These are phyloP conservation scores for Rhizomucor pusillus DNA, from an alignment of 371 early-diverging fungal genomes.

Conservation along the genomic window DNA sequence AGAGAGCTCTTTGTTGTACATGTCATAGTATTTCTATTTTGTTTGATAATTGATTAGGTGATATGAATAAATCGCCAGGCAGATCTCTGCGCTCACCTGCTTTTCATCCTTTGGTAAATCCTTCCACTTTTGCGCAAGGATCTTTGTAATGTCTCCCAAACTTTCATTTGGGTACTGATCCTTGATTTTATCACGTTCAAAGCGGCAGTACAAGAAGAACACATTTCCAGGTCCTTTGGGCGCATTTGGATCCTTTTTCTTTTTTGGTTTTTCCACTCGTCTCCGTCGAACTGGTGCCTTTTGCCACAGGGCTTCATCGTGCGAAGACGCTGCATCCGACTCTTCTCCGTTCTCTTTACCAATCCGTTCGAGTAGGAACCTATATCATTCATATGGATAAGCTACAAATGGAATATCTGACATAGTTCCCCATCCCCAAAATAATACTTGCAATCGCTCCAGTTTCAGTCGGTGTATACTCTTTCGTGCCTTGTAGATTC, in stretches of 20 bases:
- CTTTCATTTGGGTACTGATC: conserved; percentile 53
- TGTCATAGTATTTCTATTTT: conserved; percentile 46
- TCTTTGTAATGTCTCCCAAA: conserved; percentile 48
- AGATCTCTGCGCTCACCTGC: conserved; percentile 28
- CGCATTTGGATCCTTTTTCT: conserved; percentile 64
- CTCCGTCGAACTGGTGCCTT: conserved; percentile 7
- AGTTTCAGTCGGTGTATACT: conserved; percentile 41
- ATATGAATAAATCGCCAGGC: neutral
- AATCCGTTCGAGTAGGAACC: conserved; percentile 29
- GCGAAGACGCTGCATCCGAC: conserved; percentile 27
- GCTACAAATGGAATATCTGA: conserved; percentile 11
- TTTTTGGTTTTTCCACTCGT: conserved; percentile 28
- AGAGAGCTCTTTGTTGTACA: conserved; percentile 48
- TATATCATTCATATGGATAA: neutral
- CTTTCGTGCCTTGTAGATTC: conserved; percentile 42
- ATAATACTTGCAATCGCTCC: conserved; percentile 40
- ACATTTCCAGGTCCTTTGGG: conserved; percentile 69
- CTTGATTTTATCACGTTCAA: conserved; percentile 56
- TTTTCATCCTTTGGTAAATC: conserved; percentile 47
- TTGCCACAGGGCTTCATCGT: conserved; percentile 19
- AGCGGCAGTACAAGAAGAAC: conserved; percentile 60
- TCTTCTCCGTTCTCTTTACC: conserved; percentile 15
- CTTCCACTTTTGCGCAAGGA: conserved; percentile 54
- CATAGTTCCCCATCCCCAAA: neutral
- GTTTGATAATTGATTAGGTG: no score